Evolutionary conservation across 2,329 filamentous ascomycete genomes (phyloP), one percentile per base, ranked within the genome.

Genomic region (Stenocarpella maydis): DNA sequence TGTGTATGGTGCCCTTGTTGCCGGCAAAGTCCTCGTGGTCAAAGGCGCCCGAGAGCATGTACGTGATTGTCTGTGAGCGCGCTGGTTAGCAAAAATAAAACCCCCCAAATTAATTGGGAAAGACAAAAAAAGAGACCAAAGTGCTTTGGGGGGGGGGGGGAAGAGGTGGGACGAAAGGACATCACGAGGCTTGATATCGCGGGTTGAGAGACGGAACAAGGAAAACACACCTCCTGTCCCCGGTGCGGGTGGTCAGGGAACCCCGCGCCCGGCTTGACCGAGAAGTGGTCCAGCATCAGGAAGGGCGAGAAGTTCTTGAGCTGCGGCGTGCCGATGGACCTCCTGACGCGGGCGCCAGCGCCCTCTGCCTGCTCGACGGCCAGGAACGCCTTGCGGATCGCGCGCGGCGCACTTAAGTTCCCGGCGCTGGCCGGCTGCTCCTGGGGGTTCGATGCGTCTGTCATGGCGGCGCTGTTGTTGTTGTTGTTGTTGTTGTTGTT

Each of bases 221-320:
- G 50, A 7, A 1, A 9, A 77, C 79, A 49, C 74, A 81, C 80
- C 66, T 71, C 69, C 19, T 71, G 69, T 6, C 69, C 69, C 8
- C 69, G 67, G 43, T 71, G 69, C 1, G 69, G 69, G n/a, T 98
- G 95, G 78, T 98, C 95, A 0, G 95, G 94, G 78, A 98, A 98
- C 0, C 95, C 95, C 12, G 94, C 92, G 69, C 92, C 93, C 1
- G 91, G 90, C 65, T 88, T 87, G 75, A 96, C 89, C 67, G 86
- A 88, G 83, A 98, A 98, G 83, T 98, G 93, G 78, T 98, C 95
- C 55, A 98, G 92, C 94, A 98, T 97, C 53, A 98, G 86, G 82
- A 98, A 98, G 0, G 95, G 96, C 17, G 91, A 93, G 80, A 98
- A 91, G 84, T 97, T 94, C 77, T 91, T 90, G 26, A 98, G 86